Evolutionary conservation across 2,329 filamentous ascomycete genomes (phyloP).

Genomic region (Thielaviopsis ethacetica): DNA sequence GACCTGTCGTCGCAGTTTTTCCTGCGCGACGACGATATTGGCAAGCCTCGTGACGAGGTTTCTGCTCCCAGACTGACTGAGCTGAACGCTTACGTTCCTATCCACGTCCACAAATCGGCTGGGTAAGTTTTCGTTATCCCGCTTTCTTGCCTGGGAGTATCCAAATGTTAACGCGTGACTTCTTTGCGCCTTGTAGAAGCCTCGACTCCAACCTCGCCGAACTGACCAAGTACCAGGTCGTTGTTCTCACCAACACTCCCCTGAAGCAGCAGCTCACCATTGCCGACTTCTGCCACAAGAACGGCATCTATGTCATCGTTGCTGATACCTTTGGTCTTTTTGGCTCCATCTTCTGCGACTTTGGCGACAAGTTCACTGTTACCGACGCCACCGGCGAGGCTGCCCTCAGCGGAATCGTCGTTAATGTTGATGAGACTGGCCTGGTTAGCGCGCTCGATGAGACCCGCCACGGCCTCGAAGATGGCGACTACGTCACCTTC

Average conservation of each 20-base stretch:
- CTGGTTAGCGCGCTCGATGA: constrained; percentile 88
- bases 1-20: constrained; percentile 98
- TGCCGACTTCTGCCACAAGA: constrained; percentile 84
- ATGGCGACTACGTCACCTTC: constrained; percentile 93
- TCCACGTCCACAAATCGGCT: constrained; percentile 53
- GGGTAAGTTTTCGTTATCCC: constrained; percentile 24
- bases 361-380: constrained; percentile 83
- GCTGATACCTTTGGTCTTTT: constrained; percentile 89
- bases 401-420: constrained; percentile 73
- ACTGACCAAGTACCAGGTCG: constrained; percentile 80
- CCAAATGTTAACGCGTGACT: neutral
- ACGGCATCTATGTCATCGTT: constrained; percentile 79
- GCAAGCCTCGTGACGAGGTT: constrained; percentile 74
- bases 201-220: constrained; percentile 62
- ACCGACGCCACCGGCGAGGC: constrained; percentile 85
- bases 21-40: constrained; percentile 71
- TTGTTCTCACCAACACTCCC: constrained; percentile 75
- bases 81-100: constrained; percentile 89
- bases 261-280: constrained; percentile 68
- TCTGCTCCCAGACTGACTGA: constrained; percentile 84
- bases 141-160: neutral
- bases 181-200: constrained; percentile 25
- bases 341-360: constrained; percentile 92
- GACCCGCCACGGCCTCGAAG: constrained; percentile 84
- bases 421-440: constrained; percentile 75